These are phyloP conservation scores for Colletotrichum simmondsii DNA, from an alignment of 2,329 filamentous ascomycete genomes.

Conservation along the genomic window DNA sequence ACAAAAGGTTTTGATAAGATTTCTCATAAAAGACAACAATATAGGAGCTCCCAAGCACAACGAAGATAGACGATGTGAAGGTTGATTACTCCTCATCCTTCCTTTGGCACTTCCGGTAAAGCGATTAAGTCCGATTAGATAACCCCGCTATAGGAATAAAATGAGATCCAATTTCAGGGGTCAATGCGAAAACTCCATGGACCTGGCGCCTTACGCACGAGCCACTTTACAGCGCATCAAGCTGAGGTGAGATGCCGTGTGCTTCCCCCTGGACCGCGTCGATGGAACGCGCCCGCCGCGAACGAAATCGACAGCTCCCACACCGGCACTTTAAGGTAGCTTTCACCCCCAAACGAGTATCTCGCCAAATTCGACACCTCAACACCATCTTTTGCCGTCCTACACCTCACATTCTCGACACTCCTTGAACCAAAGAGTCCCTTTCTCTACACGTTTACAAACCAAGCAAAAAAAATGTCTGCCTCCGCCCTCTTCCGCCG, in stretches of 20 bases:
- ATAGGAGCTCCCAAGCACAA: neutral
- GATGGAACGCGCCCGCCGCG: slow-evolving; percentile 1
- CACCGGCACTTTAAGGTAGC: neutral
- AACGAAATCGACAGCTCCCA: slow-evolving; percentile 2
- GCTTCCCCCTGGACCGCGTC: slow-evolving; percentile 5
- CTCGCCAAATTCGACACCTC: slow-evolving; percentile 9
- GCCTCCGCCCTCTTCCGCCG: slow-evolving; percentile 63
- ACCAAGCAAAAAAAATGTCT: slow-evolving; percentile 47
- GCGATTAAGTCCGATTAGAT: neutral
- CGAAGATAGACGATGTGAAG: neutral
- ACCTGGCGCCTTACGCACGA: neutral
- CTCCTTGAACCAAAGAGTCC: neutral
- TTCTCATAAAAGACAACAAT: no score
- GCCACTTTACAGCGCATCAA: neutral
- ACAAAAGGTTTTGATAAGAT: no score
- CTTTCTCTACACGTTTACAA: neutral
- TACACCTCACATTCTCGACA: neutral
- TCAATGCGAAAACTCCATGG: neutral
- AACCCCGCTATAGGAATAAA: neutral
- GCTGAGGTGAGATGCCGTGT: neutral
- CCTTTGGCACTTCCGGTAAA: neutral
- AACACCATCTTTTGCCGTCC: slow-evolving; percentile 1
- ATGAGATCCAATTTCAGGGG: neutral
- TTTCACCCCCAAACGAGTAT: neutral
- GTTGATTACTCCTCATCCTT: no score